These are phyloP conservation scores for Lavandula angustifolia DNA, from an alignment of 257 asterid genomes.

Conservation along the genomic window DNA sequence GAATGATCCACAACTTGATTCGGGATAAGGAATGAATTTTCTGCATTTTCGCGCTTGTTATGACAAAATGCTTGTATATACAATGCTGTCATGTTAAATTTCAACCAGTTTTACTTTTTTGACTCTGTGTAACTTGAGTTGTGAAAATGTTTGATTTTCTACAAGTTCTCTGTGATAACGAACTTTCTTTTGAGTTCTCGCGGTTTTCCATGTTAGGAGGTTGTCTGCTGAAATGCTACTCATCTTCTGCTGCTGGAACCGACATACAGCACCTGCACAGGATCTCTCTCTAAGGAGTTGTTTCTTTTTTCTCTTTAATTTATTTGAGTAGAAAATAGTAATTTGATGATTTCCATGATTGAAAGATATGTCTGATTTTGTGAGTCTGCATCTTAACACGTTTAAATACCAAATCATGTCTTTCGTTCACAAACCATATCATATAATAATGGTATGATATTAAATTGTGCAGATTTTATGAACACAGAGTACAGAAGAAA, in stretches of 20 bases:
- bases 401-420: not conserved
- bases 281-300: not conserved
- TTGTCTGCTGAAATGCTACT: not conserved
- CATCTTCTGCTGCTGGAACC: not conserved
- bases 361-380: slow-evolving; percentile 3
- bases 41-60: too few relatives aligned
- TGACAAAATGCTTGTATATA: not conserved
- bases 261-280: not conserved
- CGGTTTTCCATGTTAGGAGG: not conserved
- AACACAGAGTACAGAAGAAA: not conserved
- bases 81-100: not conserved
- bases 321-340: slow-evolving; percentile 1
- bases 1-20: slow-evolving; percentile 80
- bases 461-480: slow-evolving; percentile 10
- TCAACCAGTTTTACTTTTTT: not conserved
- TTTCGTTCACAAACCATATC: not conserved
- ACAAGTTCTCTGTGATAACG: not conserved
- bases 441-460: slow-evolving; percentile 3
- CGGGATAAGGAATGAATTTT: slow-evolving; percentile 54
- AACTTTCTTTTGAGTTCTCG: not conserved
- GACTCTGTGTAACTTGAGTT: not conserved
- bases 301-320: not conserved
- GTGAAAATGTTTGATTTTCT: not conserved
- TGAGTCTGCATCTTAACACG: not conserved
- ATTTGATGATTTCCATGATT: not conserved